Percentiles rank a stretch among this genome's conserved stretches.
Evolutionary conservation across 2,329 filamentous ascomycete genomes (phyloP).

Genomic region (Helicocarpus griseus): DNA sequence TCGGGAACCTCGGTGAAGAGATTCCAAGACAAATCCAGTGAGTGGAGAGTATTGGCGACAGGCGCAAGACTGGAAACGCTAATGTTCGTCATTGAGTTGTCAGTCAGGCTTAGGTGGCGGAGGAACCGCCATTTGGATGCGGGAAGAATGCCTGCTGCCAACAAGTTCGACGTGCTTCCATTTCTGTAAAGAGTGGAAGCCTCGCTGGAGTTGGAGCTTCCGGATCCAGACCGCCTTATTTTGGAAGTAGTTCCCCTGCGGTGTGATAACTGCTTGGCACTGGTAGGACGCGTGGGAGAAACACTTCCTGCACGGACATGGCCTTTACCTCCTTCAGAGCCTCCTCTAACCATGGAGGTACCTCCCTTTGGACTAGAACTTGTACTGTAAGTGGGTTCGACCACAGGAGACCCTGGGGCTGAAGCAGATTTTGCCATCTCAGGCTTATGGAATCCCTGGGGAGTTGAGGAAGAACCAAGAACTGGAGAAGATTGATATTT

Average conservation of each 20-base stretch:
- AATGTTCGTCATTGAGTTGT: conserved; percentile 80
- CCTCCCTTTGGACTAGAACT: conserved; percentile 39
- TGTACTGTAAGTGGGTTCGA: conserved; percentile 38
- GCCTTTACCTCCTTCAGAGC: conserved; percentile 41
- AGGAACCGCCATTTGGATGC: conserved; percentile 91
- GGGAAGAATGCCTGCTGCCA: conserved; percentile 62
- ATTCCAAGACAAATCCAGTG: conserved; percentile 85
- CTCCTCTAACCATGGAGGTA: conserved; percentile 43
- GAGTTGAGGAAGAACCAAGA: conserved; percentile 48
- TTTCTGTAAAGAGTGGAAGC: conserved; percentile 41
- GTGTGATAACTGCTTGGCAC: conserved; percentile 63
- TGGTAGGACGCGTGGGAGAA: conserved; percentile 68
- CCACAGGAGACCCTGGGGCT: conserved; percentile 55
- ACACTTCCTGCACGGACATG: conserved; percentile 55
- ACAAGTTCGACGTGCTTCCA: conserved; percentile 68
- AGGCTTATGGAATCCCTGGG: conserved; percentile 50
- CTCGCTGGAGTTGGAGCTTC: conserved; percentile 77
- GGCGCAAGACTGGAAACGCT: conserved; percentile 66
- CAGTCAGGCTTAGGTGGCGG: conserved; percentile 80
- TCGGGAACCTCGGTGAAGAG: conserved; percentile 92
- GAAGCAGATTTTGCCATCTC: conserved; percentile 61
- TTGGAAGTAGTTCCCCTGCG: conserved; percentile 59
- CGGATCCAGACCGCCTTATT: conserved; percentile 76
- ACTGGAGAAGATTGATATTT: conserved; percentile 76
- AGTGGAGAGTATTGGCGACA: conserved; percentile 78